A percentile compares a stretch with the other conserved stretches of the same genome.
Evolutionary conservation across 2,329 filamentous ascomycete genomes (phyloP).

Genomic region (Exophiala alcalophila): DNA sequence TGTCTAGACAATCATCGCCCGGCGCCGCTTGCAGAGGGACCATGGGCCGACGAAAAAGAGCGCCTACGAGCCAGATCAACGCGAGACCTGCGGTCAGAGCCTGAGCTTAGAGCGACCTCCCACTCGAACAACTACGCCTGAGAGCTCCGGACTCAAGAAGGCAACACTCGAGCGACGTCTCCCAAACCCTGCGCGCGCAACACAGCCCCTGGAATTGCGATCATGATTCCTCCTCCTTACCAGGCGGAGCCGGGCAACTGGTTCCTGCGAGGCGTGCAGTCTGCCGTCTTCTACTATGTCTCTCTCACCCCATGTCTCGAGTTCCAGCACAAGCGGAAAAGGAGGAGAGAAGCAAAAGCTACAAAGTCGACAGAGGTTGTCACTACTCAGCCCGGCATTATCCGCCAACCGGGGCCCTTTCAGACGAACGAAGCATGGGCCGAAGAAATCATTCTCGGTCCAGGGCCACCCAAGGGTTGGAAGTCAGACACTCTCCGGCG

Average conservation of each 20-base stretch:
- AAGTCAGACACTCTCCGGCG: constrained; percentile 23
- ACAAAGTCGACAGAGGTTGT: constrained; percentile 58
- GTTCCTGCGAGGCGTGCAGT: constrained; percentile 50
- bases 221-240: constrained; percentile 15
- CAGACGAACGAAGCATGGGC: constrained; percentile 86
- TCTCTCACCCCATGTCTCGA: constrained; percentile 62
- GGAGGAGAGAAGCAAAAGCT: constrained; percentile 66
- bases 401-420: constrained; percentile 74
- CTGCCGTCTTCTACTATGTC: constrained; percentile 50
- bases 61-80: not conserved
- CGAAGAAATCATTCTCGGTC: constrained; percentile 81
- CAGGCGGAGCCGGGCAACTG: constrained; percentile 34
- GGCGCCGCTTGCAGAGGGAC: no score
- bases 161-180: no score
- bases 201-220: not conserved
- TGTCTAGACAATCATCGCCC: no score
- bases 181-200: no score
- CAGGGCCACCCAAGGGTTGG: constrained; percentile 56
- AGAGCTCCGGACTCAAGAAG: not conserved
- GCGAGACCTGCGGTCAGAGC: constrained; percentile 3
- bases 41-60: constrained; percentile 10
- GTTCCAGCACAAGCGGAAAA: constrained; percentile 65
- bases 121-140: no score
- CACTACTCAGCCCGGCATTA: constrained; percentile 67
- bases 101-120: no score